phyloP scores from a whole-genome alignment of 208 protist species.

The Tetramitus jugosus region DNA sequence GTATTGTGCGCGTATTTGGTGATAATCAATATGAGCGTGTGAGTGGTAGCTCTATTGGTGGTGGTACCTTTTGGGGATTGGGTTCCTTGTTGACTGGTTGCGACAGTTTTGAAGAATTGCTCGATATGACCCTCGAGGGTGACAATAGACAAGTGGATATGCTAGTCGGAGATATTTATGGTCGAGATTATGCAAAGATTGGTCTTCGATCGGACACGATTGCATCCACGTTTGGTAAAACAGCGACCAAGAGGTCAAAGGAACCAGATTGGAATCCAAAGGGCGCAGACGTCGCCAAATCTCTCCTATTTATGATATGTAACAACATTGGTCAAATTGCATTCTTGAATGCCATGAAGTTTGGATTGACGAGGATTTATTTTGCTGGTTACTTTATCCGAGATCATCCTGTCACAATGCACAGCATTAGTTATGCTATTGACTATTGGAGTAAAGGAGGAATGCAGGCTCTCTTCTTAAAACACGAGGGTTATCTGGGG shows the following conservation, averaged over 20 bases:
- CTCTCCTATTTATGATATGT: slow-evolving; percentile 13
- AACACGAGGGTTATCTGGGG: slow-evolving; percentile 58
- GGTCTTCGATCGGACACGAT: slow-evolving; percentile 46
- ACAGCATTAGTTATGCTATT: slow-evolving; percentile 46
- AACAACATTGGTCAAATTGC: slow-evolving; percentile 61
- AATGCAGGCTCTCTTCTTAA: slow-evolving; percentile 49
- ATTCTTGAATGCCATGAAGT: slow-evolving; percentile 48
- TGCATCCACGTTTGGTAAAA: slow-evolving; percentile 50
- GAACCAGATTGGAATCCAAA: background rate
- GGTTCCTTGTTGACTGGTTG: slow-evolving; percentile 44
- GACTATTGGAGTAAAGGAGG: slow-evolving; percentile 48
- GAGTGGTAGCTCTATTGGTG: slow-evolving; percentile 52
- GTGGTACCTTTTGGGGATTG: slow-evolving; percentile 62
- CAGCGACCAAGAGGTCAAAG: background rate
- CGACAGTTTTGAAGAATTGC: slow-evolving; percentile 47
- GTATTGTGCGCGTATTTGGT: slow-evolving; percentile 49
- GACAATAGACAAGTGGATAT: slow-evolving; percentile 51
- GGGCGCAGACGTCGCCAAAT: slow-evolving; percentile 15
- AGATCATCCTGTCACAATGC: slow-evolving; percentile 39
- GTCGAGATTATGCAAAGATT: slow-evolving; percentile 43
- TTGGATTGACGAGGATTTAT: slow-evolving; percentile 45
- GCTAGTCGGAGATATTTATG: slow-evolving; percentile 68
- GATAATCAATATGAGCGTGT: slow-evolving; percentile 41
- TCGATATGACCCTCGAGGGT: slow-evolving; percentile 39
- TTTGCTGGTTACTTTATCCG: slow-evolving; percentile 53